These are phyloP conservation scores for Yarrowia divulgata DNA, from an alignment of 805 yeast genomes.

Conservation along the genomic window DNA sequence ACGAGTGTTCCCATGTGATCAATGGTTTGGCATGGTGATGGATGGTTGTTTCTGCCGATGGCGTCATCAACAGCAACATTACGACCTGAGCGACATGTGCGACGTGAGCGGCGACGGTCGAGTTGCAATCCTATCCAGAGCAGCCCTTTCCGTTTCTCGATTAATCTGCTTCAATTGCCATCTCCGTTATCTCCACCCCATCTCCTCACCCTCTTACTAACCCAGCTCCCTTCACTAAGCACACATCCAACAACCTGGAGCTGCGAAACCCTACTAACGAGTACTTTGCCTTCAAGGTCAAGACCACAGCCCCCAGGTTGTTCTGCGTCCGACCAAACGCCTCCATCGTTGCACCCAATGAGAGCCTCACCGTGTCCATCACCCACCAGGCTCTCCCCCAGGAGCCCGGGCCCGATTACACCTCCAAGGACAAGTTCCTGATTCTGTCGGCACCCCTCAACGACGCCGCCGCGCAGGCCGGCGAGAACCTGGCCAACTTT, in stretches of 20 bases:
- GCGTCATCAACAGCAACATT: too few species aligned
- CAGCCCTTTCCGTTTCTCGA: too few species aligned
- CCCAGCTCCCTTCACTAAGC: conserved; percentile 75
- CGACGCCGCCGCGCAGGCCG: conserved; percentile 32
- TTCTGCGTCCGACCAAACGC: conserved; percentile 97
- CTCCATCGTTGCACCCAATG: conserved; percentile 77
- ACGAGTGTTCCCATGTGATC: too few species aligned
- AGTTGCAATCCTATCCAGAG: too few species aligned
- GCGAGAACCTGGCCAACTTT: conserved; percentile 17
- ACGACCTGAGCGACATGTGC: too few species aligned
- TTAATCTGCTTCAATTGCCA: too few species aligned
- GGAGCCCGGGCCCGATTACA: conserved; percentile 75
- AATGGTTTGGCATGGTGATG: too few species aligned
- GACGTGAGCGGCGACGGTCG: too few species aligned
- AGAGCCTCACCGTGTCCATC: conserved; percentile 71
- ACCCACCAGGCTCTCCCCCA: conserved; percentile 83
- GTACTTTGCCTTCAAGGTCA: conserved; percentile 88
- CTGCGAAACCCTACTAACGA: conserved; percentile 64
- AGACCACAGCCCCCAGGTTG: conserved; percentile 96
- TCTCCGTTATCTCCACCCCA: too few species aligned
- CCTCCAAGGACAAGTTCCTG: conserved; percentile 91
- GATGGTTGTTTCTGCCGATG: too few species aligned
- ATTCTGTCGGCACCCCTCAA: conserved; percentile 75
- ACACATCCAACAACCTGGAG: conserved; percentile 67
- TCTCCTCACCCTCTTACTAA: background rate